Conservation (phyloP, 371 early-diverging fungal species). For the Chytridium lagenaria region DNA sequence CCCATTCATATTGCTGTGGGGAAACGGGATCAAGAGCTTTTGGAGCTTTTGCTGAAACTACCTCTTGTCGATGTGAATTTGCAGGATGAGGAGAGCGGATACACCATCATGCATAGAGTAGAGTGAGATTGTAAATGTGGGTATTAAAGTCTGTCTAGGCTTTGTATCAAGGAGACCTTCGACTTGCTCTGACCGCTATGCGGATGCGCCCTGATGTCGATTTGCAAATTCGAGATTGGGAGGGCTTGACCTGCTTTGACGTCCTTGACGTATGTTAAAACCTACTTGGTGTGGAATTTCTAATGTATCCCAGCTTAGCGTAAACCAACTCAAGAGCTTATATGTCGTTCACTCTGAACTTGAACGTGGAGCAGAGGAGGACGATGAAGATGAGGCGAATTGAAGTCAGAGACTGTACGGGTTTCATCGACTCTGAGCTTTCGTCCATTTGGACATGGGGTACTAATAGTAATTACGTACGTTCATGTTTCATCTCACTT, state of each 20-base stretch:
- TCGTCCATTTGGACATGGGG: slow-evolving; percentile 78
- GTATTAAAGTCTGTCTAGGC: slow-evolving; percentile 30
- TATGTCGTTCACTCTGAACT: not conserved
- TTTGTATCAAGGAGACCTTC: slow-evolving; percentile 68
- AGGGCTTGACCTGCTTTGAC: slow-evolving; percentile 61
- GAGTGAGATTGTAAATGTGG: slow-evolving; percentile 15
- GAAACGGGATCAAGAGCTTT: slow-evolving; percentile 55
- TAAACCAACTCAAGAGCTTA: not conserved
- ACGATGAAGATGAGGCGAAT: slow-evolving; percentile 29
- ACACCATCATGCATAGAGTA: slow-evolving; percentile 74
- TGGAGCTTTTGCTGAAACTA: slow-evolving; percentile 54
- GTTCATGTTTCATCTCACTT: slow-evolving; percentile 10
- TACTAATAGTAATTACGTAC: slow-evolving; percentile 69
- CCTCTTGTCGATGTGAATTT: slow-evolving; percentile 64
- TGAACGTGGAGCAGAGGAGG: too few relatives aligned
- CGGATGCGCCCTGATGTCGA: slow-evolving; percentile 62
- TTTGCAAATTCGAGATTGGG: slow-evolving; percentile 61
- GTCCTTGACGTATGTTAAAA: slow-evolving; percentile 41
- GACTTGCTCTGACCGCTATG: slow-evolving; percentile 61
- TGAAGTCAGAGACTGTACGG: not conserved
- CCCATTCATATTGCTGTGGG: slow-evolving; percentile 58
- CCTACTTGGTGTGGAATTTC: not conserved
- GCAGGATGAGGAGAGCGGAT: slow-evolving; percentile 72
- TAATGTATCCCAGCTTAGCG: not conserved
- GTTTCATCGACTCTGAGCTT: slow-evolving; percentile 34